A percentile compares a stretch with the other conserved stretches of the same genome.
phyloP scores from a whole-genome alignment of 768 basidiomycete genomes.

The Clavaria fumosa region DNA sequence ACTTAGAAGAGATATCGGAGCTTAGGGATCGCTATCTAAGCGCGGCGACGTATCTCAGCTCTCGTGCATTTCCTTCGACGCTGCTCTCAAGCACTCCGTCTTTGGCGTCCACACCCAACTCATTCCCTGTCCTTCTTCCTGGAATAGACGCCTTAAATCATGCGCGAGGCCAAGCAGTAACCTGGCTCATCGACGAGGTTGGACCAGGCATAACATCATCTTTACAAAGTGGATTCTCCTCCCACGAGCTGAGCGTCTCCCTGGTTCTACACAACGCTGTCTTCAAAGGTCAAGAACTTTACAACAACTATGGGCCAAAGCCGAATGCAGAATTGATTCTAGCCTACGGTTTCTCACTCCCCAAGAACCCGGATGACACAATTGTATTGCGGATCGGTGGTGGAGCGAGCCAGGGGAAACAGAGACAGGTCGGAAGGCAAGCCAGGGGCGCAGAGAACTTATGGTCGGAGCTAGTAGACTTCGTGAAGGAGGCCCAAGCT shows the following conservation, averaged over 20 bases:
- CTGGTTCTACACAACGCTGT: constrained; percentile 39
- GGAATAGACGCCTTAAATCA: constrained; percentile 84
- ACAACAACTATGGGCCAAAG: constrained; percentile 90
- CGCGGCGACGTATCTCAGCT: constrained; percentile 66
- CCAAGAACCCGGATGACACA: constrained; percentile 73
- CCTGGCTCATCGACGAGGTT: constrained; percentile 61
- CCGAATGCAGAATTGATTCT: constrained; percentile 82
- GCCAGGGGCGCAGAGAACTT: constrained; percentile 39
- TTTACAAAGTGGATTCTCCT: not conserved
- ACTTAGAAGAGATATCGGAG: too few relatives aligned
- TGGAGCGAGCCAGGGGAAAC: constrained; percentile 17
- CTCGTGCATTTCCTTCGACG: constrained; percentile 81
- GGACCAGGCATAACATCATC: too few relatives aligned
- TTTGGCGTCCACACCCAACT: constrained; percentile 31
- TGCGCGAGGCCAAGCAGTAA: constrained; percentile 60
- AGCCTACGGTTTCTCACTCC: constrained; percentile 80
- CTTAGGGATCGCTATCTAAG: constrained; percentile 57
- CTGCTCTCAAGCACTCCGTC: constrained; percentile 47
- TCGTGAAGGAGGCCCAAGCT: constrained; percentile 6
- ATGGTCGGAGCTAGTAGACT: constrained; percentile 39
- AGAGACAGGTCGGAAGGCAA: constrained; percentile 50
- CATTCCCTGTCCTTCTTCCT: constrained; percentile 71
- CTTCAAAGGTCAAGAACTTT: constrained; percentile 37
- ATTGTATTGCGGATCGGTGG: constrained; percentile 68
- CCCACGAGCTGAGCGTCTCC: constrained; percentile 30